Conservation (phyloP, 2,329 filamentous ascomycete species). For the Eutypa lata region DNA sequence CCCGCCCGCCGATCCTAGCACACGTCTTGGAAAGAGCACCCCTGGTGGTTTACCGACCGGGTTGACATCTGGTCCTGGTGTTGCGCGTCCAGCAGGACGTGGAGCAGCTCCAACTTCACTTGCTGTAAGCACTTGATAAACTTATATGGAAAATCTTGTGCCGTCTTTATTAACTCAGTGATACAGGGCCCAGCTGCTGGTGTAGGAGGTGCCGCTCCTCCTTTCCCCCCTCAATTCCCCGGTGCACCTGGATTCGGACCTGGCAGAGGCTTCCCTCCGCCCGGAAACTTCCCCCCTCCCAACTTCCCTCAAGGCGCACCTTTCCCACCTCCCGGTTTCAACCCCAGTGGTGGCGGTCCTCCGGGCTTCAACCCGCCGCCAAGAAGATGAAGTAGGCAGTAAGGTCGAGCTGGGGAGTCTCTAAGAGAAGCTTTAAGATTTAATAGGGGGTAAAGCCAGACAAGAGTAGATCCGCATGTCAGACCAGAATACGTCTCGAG, state of each 20-base stretch:
- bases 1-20: conserved; percentile 87
- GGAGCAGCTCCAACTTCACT: conserved; percentile 74
- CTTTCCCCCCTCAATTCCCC: conserved; percentile 59
- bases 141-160: neutral
- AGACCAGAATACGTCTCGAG: neutral
- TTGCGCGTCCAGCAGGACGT: conserved; percentile 86
- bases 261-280: conserved; percentile 38
- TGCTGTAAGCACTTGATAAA: conserved; percentile 51
- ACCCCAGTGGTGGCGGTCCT: conserved; percentile 46
- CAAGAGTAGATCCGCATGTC: conserved; percentile 10
- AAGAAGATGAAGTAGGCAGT: conserved; percentile 43
- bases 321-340: conserved; percentile 51
- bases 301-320: conserved; percentile 41
- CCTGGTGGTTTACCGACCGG: conserved; percentile 67
- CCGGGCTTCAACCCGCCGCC: conserved; percentile 75
- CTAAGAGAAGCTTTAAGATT: neutral
- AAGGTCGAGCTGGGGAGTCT: conserved; percentile 10
- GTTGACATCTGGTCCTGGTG: conserved; percentile 79
- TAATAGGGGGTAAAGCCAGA: neutral
- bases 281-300: conserved; percentile 44
- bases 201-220: conserved; percentile 67
- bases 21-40: conserved; percentile 76
- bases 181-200: conserved; percentile 75
- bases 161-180: conserved; percentile 17
- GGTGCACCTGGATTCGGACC: conserved; percentile 46